These are phyloP conservation scores for Alloteropsis angusta DNA, from an alignment of 202 grass and related monocot species.

Conservation along the genomic window DNA sequence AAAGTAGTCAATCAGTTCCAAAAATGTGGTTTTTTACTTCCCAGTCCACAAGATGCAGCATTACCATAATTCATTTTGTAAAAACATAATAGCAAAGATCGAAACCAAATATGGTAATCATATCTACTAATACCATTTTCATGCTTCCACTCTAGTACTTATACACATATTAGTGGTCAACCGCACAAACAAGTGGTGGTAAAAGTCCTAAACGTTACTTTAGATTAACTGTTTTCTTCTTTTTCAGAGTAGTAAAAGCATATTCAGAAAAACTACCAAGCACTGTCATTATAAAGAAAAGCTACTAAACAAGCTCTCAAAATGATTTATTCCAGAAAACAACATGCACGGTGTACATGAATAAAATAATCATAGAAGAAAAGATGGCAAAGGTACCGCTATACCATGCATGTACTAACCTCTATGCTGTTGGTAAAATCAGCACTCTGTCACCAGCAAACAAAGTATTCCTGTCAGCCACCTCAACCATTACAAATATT, in stretches of 20 bases:
- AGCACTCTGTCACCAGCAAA: constrained; percentile 80
- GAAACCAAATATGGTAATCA: neutral
- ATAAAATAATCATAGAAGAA: constrained; percentile 10
- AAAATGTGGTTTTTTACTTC: neutral
- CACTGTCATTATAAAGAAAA: neutral
- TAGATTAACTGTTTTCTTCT: neutral
- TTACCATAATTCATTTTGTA: neutral
- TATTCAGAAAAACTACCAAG: neutral
- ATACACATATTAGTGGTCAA: neutral
- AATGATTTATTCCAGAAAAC: neutral
- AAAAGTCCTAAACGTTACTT: neutral
- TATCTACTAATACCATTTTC: neutral
- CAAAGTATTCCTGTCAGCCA: constrained; percentile 72
- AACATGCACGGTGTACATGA: neutral
- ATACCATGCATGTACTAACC: constrained; percentile 36
- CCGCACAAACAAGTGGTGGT: neutral
- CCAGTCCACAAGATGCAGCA: neutral
- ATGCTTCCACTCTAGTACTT: neutral
- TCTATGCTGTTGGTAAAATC: constrained; percentile 62
- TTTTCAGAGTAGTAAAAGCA: neutral
- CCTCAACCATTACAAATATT: constrained; percentile 70
- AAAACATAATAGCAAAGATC: neutral
- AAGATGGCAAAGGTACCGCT: constrained; percentile 21
- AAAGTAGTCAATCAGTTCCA: neutral
- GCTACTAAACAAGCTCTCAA: neutral